Base-by-base conservation (phyloP, 75 land plant genomes). In the Cupressus sempervirens region DNA sequence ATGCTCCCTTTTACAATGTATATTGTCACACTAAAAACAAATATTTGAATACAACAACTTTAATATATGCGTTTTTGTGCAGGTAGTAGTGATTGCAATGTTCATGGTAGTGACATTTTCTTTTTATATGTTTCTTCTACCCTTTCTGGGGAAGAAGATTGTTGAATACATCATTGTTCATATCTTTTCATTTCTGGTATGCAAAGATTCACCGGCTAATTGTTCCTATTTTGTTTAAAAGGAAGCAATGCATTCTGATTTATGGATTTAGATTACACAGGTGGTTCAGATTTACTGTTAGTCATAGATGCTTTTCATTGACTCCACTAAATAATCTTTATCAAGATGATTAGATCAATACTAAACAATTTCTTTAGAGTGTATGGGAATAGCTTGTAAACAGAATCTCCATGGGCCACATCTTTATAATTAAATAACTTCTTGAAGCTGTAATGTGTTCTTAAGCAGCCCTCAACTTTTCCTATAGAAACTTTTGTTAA, bases 11-110 rank as follows among this genome's bases (percentile, higher is more conserved):
- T 15, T 50, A 12, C 53, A 50, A 14, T 50, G 53, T 56, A 4
- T 4, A 62, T 62, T 62, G 26, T 62, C 23, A 5, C 23, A 23
- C 5, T 20, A 7, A 62, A 20, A 62, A 58, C 4, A 62, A 20
- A 4, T 5, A 23, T 23, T 62, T 23, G 7, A 38, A 35, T 75
- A 3, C 35, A 34, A 15, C 40, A 75, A 34, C 15, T 75, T 34
- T 75, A 14, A 75, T 34, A 75, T 53, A 1, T 83, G 36, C 16
- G 7, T 76, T 45, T 81, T 36, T 85, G 50, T 87, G 83, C 89
- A 97, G 99, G 93, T 94, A 26, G 99, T 97, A 48, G 98, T 98
- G 34, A 91, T 97, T 86, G 93, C 99, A 83, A 98, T 97, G 12
- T 97, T 97, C 84, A 85, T 93, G 83, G 95, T 94, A 18, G 58